phyloP scores from a whole-genome alignment of 371 early-diverging fungal genomes.

The Mortierella sp. region DNA sequence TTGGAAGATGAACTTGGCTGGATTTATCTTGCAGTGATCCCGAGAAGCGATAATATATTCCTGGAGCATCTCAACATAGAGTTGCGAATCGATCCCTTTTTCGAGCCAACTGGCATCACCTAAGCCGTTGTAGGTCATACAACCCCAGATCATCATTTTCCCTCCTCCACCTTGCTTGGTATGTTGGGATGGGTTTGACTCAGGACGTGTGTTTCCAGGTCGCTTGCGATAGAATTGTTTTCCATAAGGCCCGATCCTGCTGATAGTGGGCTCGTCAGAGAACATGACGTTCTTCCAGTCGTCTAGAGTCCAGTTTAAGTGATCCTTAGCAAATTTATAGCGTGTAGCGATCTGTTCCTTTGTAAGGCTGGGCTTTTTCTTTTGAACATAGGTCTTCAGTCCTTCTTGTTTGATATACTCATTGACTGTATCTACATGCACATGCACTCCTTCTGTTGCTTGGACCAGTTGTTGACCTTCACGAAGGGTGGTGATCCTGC shows the following conservation, averaged over 20 bases:
- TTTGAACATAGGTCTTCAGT: no score
- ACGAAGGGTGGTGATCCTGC: no score
- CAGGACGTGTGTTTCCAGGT: background rate
- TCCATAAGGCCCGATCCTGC: background rate
- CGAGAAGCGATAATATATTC: conserved; percentile 18
- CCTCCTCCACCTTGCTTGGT: conserved; percentile 23
- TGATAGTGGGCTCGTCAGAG: conserved; percentile 1
- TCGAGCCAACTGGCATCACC: conserved; percentile 29
- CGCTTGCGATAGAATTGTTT: background rate
- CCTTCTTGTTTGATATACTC: no score
- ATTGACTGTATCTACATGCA: no score
- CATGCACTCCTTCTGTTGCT: no score
- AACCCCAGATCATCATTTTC: conserved; percentile 34
- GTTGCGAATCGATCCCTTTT: conserved; percentile 23
- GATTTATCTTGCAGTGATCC: conserved; percentile 17
- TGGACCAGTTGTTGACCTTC: no score
- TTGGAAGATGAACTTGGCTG: conserved; percentile 34
- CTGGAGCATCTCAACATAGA: conserved; percentile 28
- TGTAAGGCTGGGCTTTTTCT: no score
- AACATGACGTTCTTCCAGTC: conserved; percentile 10
- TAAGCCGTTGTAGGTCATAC: conserved; percentile 14
- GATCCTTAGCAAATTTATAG: conserved; percentile 6
- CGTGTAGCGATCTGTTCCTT: no score
- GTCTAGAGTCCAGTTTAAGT: conserved; percentile 1
- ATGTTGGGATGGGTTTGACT: background rate